Evolutionary conservation across 164 flowering plant species (phyloP), one percentile per base, ranked within the genome.

Genomic region (Echeveria elegans): DNA sequence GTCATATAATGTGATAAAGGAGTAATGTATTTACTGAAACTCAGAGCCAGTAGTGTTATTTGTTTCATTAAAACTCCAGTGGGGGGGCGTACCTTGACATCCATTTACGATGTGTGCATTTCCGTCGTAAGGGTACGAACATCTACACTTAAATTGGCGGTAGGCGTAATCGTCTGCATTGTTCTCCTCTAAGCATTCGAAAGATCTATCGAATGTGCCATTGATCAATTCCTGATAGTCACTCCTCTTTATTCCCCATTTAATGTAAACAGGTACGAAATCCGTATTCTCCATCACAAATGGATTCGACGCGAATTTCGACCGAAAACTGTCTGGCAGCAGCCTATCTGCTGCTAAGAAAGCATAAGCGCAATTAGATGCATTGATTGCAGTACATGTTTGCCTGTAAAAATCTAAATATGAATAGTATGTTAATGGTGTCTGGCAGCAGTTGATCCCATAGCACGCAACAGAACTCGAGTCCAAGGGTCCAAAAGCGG

Each of bases 381-480:
- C 6, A 19, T 15, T 30, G 12, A 36, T 24, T 19, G 28, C 50
- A 16, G 43, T n/a, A n/a, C n/a, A 47, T 29, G 32, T 14, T 7
- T 28, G 30, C 1, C 10, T 48, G 16, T 29, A n/a, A 37, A 18
- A n/a, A 50, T 50, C 32, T 12, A 18, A 11, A 7, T 40, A 11
- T 34, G 7, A 3, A 7, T 3, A 34, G 45, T 11, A 7, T 2
- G 15, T 2, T 7, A 67, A 4, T n/a, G 48, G 1, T 19, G 70
- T 24, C 28, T 56, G 48, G 64, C 70, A 67, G 30, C 70, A 67
- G 34, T 67, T 58, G 48, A 67, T 56, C 6, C 70, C 70, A 23
- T 32, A 56, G 50, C 70, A 67, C 6, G 36, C 48, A 0, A 5
- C 30, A 10, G 29, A 36, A 37, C 8, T 23, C n/a, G 16, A 21